Base-by-base conservation (phyloP, 1,284 basidiomycete genomes). In the Ceratobasidium sp. region DNA sequence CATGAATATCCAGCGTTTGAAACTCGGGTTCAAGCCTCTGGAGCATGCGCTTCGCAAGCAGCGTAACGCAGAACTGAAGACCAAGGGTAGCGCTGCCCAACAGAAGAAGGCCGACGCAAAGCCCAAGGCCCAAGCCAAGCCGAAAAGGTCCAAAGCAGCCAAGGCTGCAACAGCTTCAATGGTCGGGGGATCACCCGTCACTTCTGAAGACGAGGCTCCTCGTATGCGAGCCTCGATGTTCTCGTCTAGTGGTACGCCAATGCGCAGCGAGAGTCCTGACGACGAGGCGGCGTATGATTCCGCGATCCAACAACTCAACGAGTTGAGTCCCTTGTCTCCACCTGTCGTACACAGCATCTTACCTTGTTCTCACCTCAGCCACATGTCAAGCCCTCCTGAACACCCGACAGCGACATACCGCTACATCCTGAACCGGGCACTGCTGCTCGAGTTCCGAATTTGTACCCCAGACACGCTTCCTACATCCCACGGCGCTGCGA, bases 381-480 rank as follows among this genome's bases (percentile, higher is more conserved):
- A 70, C 41, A 70, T 70, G 65, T 34, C 48, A 3, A 71, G 70
- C 26, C 73, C 73, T 10, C 73, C 73, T 9, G 59, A 64, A n/a
- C 28, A 74, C 30, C 67, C 67, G 26, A 71, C 73, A 14, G 65
- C 60, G 2, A 65, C 65, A 9, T 53, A 64, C 28, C 73, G 61
- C 39, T 70, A 62, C 28, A 50, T 61, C 21, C 52, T 74, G 18
- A 69, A 71, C 41, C 73, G 70, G 8, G 58, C 73, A 14, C 21
- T 74, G 34, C 60, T 74, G 18, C 69, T 71, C 52, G 73, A 74
- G 46, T 70, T 74, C 14, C 67, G 73, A 5, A 34, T 74, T 26
- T 70, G 69, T 21, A 48, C 58, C 0, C 58, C 65, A 4, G 52
- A 61, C 36, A 64, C 69, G 21, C 50, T 71, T 12, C 73, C 73